Conservation (phyloP, 1,284 basidiomycete species). For the Cerrena zonata region DNA sequence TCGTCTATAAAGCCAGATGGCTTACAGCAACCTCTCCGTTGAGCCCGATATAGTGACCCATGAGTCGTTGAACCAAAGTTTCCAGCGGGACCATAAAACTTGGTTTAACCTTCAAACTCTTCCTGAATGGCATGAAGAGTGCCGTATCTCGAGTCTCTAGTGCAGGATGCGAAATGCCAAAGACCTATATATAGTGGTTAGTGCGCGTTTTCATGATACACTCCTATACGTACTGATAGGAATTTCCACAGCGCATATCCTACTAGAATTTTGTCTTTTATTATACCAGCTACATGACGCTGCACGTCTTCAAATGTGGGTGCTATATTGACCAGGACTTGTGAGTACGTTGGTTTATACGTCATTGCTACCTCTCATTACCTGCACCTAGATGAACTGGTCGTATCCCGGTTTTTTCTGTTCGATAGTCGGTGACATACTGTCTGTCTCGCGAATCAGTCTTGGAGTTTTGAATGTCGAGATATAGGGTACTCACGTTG, state of each 20-base stretch:
- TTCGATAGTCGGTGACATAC: conserved; percentile 43
- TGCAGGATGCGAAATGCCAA: conserved; percentile 48
- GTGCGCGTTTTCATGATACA: neutral
- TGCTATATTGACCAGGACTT: conserved; percentile 27
- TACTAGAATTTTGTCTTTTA: conserved; percentile 46
- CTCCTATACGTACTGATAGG: conserved; percentile 37
- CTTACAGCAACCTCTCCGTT: conserved; percentile 49
- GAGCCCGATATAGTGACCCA: conserved; percentile 45
- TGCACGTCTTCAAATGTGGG: conserved; percentile 45
- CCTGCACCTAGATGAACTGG: conserved; percentile 36
- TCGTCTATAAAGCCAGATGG: conserved; percentile 6
- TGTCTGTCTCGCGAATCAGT: conserved; percentile 38
- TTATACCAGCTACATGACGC: conserved; percentile 36
- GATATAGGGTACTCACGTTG: conserved; percentile 38
- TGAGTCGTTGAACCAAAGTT: conserved; percentile 44
- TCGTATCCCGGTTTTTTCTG: conserved; percentile 42
- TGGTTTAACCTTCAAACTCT: conserved; percentile 36
- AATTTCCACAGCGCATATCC: conserved; percentile 53
- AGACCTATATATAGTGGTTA: conserved; percentile 33
- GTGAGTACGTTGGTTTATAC: conserved; percentile 1
- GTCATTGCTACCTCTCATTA: conserved; percentile 21
- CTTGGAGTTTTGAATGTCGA: conserved; percentile 4
- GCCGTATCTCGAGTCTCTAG: conserved; percentile 52
- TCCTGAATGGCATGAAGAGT: conserved; percentile 49
- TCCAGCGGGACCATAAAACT: conserved; percentile 35